A percentile compares a stretch with the other conserved stretches of the same genome.
phyloP scores from a whole-genome alignment of 2,329 filamentous ascomycete genomes.

The Claviceps sp. region DNA sequence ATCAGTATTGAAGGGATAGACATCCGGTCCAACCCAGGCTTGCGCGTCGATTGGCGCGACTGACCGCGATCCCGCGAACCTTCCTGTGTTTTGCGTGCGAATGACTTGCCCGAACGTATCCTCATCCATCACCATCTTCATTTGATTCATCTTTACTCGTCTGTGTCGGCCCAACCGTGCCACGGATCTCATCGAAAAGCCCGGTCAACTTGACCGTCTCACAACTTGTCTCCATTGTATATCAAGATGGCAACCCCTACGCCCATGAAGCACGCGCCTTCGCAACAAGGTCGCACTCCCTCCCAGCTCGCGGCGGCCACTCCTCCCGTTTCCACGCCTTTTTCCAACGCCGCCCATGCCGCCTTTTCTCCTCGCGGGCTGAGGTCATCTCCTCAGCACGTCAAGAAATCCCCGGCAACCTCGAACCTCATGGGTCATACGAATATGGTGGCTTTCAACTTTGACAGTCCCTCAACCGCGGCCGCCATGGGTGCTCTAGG shows the following conservation, averaged over 20 bases:
- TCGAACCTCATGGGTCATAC: slow-evolving; percentile 34
- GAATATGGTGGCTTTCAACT: slow-evolving; percentile 36
- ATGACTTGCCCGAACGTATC: no score
- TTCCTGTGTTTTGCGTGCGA: no score
- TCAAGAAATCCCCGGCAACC: slow-evolving; percentile 49
- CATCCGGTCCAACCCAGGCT: background rate
- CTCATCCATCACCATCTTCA: no score
- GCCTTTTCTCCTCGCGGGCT: slow-evolving; percentile 46
- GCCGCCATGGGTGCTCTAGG: slow-evolving; percentile 45
- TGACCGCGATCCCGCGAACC: no score
- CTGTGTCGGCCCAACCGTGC: no score
- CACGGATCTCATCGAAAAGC: no score
- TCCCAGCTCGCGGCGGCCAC: slow-evolving; percentile 44
- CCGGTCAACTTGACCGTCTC: no score
- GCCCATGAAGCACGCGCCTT: slow-evolving; percentile 31
- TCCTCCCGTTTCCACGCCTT: slow-evolving; percentile 54
- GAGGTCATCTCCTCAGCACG: slow-evolving; percentile 48
- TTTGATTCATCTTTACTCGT: no score
- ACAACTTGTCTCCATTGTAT: no score
- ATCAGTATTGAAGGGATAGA: background rate
- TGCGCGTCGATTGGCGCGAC: background rate
- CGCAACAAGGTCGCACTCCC: slow-evolving; percentile 30
- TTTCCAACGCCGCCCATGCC: slow-evolving; percentile 43
- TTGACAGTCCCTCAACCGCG: slow-evolving; percentile 51
- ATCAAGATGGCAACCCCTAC: slow-evolving; percentile 35